Percentiles rank a stretch among this genome's conserved stretches.
Conservation (phyloP, 768 basidiomycete species). For the Amanita rubescens region DNA sequence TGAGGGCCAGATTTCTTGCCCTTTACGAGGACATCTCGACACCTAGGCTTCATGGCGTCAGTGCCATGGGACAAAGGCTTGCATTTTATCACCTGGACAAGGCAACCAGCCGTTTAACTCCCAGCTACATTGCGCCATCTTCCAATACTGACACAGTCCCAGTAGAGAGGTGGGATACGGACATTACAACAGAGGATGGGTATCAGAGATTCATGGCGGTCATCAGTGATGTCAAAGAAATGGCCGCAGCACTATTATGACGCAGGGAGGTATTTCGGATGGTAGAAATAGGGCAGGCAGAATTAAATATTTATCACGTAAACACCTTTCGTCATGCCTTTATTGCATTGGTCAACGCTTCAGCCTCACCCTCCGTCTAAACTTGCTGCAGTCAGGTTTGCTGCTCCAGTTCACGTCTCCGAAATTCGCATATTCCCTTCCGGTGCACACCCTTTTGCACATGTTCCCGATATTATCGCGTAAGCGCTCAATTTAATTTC, state of each 20-base stretch:
- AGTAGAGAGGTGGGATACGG: too few relatives aligned
- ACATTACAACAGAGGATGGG: too few relatives aligned
- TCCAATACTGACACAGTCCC: too few relatives aligned
- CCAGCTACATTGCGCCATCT: too few relatives aligned
- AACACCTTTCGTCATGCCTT: conserved; percentile 26
- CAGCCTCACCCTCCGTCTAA: conserved; percentile 48
- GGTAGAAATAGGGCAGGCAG: too few relatives aligned
- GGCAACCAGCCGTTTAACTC: too few relatives aligned
- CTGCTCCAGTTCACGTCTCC: conserved; percentile 58
- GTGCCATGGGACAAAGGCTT: too few relatives aligned
- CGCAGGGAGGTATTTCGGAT: too few relatives aligned
- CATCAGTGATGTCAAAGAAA: not conserved
- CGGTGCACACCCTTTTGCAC: conserved; percentile 51
- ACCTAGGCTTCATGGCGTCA: too few relatives aligned
- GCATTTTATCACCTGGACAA: too few relatives aligned
- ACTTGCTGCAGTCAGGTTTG: conserved; percentile 67
- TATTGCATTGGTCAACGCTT: conserved; percentile 66
- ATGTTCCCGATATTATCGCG: conserved; percentile 58
- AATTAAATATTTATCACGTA: not conserved
- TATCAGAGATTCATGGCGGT: not conserved
- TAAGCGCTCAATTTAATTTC: conserved; percentile 23
- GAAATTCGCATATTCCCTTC: conserved; percentile 67
- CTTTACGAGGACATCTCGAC: too few relatives aligned
- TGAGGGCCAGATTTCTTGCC: too few relatives aligned
- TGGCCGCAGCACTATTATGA: not conserved